Percentiles rank a stretch among this genome's conserved stretches.
phyloP scores from a whole-genome alignment of 495 filamentous ascomycete genomes.

The Chaetomium tenue region DNA sequence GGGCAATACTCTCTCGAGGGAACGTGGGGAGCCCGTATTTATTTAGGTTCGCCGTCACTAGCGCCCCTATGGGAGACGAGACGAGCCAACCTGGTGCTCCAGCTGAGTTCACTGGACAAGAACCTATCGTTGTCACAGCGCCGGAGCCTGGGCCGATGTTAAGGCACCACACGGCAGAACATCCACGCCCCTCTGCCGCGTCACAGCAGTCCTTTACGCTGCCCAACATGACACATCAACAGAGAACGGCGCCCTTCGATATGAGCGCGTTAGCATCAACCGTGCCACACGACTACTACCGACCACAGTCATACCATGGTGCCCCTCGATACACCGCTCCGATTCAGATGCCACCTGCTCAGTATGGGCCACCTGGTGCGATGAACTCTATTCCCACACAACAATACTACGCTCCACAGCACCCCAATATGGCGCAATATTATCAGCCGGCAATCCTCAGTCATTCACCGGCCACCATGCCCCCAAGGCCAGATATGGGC shows the following conservation, averaged over 20 bases:
- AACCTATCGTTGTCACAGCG: slow-evolving; percentile 25
- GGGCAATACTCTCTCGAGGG: background rate
- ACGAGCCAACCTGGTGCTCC: slow-evolving; percentile 34
- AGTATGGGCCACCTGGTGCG: slow-evolving; percentile 39
- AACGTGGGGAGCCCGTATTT: background rate
- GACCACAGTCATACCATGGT: slow-evolving; percentile 36
- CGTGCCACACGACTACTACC: slow-evolving; percentile 42
- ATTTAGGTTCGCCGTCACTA: background rate
- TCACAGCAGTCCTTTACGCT: slow-evolving; percentile 37
- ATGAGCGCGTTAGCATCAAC: slow-evolving; percentile 43
- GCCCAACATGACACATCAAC: slow-evolving; percentile 40
- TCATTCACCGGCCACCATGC: slow-evolving; percentile 35
- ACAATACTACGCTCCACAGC: slow-evolving; percentile 46
- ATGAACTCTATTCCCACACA: slow-evolving; percentile 31
- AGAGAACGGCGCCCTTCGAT: slow-evolving; percentile 41
- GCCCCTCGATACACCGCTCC: slow-evolving; percentile 45
- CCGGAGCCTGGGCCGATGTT: slow-evolving; percentile 15
- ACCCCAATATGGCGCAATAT: slow-evolving; percentile 39
- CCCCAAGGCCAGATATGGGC: slow-evolving; percentile 35
- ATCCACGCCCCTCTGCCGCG: background rate
- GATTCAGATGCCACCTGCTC: slow-evolving; percentile 48
- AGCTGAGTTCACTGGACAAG: slow-evolving; percentile 36
- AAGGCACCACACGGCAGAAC: background rate
- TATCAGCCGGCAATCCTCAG: slow-evolving; percentile 39
- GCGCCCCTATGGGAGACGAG: slow-evolving; percentile 44